Evolutionary conservation across 139 green algal genomes (phyloP).

Genomic region (Closterium sp.): DNA sequence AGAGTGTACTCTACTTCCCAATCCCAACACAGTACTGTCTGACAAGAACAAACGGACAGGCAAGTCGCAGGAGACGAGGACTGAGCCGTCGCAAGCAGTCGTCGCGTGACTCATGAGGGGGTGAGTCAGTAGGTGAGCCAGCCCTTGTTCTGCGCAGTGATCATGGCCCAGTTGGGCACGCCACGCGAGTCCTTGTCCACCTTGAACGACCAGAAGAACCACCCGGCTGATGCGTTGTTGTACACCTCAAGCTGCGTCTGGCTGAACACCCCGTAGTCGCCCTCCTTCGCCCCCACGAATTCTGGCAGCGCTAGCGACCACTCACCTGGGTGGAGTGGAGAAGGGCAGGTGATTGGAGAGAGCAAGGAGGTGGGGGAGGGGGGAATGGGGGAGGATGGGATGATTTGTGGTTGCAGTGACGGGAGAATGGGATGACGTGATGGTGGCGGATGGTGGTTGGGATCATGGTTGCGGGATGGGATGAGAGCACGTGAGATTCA

Average conservation of each 20-base stretch:
- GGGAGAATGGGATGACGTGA: neutral
- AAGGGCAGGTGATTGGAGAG: neutral
- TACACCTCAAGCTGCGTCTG: conserved; percentile 17
- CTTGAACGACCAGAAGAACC: conserved; percentile 40
- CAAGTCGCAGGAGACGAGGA: too few species aligned
- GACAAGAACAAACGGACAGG: too few species aligned
- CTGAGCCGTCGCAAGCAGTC: too few species aligned
- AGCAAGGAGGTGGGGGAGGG: neutral
- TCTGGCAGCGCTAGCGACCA: conserved; percentile 33
- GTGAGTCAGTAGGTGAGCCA: conserved; percentile 14
- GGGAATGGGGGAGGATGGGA: neutral
- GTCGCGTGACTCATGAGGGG: too few species aligned
- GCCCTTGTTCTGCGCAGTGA: neutral
- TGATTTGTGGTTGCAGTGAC: neutral
- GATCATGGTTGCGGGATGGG: neutral
- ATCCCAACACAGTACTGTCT: too few species aligned
- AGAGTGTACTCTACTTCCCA: too few species aligned
- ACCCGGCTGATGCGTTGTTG: conserved; percentile 16
- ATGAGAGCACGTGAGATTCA: neutral
- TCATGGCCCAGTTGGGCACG: conserved; percentile 19
- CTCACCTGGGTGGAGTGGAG: conserved; percentile 4
- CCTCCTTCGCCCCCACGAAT: neutral
- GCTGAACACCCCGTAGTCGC: conserved; percentile 11
- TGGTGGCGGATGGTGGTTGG: neutral
- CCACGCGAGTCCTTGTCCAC: conserved; percentile 1